phyloP scores from a whole-genome alignment of 129 eudicot genomes.

The Flaveria ramosissima region DNA sequence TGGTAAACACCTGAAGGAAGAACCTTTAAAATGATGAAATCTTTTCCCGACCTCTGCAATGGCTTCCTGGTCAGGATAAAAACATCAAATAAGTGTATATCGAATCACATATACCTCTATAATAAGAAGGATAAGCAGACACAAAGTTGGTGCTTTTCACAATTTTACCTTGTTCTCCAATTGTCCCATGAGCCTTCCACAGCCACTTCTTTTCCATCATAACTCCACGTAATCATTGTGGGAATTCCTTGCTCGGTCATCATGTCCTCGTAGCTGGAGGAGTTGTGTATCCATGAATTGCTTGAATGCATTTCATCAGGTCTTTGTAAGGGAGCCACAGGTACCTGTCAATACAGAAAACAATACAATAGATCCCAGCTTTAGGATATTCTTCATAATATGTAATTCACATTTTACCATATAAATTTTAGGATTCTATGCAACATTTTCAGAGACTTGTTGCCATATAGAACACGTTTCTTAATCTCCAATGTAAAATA shows the following conservation, averaged over 20 bases:
- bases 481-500: conserved; percentile 15
- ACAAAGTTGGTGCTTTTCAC: background rate
- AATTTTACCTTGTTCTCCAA: conserved; percentile 81
- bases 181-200: conserved; percentile 99
- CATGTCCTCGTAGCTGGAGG: conserved; percentile 64
- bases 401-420: conserved; percentile 11
- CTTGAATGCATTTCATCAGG: conserved; percentile 87
- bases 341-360: conserved; percentile 49
- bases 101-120: background rate
- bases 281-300: conserved; percentile 80
- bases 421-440: background rate
- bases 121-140: background rate
- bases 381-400: conserved; percentile 7
- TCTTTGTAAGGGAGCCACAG: conserved; percentile 89
- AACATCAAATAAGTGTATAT: background rate
- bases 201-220: conserved; percentile 84
- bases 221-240: conserved; percentile 92
- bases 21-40: conserved; percentile 93
- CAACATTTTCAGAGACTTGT: background rate
- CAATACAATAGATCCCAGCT: background rate
- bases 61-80: conserved; percentile 58
- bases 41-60: conserved; percentile 93
- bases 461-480: conserved; percentile 6
- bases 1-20: conserved; percentile 96
- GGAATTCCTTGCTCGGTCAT: conserved; percentile 76